Conservation (phyloP, 176 grass and related monocot genomes). For the Carex parvula region DNA sequence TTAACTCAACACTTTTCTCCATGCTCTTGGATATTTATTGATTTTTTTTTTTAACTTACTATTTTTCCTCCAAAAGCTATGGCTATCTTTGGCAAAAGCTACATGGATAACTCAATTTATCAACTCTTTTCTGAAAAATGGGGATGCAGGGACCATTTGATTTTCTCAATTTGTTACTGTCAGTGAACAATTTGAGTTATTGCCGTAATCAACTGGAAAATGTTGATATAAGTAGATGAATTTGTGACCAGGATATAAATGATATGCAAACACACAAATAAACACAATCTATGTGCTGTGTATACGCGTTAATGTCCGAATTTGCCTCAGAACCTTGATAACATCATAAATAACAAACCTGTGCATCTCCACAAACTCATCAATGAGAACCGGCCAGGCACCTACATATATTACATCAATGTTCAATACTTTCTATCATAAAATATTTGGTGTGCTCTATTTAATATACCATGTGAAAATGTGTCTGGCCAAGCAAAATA, state of each 20-base stretch:
- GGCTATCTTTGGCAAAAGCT: too few species aligned
- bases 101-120: too few species aligned
- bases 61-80: too few species aligned
- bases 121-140: neutral
- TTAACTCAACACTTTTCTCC: too few species aligned
- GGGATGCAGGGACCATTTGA: neutral
- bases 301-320: neutral
- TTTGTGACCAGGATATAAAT: neutral
- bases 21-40: too few species aligned
- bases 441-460: slow-evolving; percentile 1
- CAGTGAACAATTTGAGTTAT: neutral
- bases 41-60: too few species aligned
- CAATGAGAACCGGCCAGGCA: slow-evolving; percentile 97
- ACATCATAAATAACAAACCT: slow-evolving; percentile 48
- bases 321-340: neutral
- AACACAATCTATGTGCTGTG: neutral
- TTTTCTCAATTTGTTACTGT: neutral
- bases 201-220: neutral
- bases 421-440: neutral
- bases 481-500: neutral
- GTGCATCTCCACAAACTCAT: slow-evolving; percentile 98
- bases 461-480: slow-evolving; percentile 7
- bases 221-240: neutral
- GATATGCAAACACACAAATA: slow-evolving; percentile 1
- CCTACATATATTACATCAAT: slow-evolving; percentile 43